Percentiles rank a stretch among this genome's conserved stretches.
Evolutionary conservation across 331 rosid genomes (phyloP).

Genomic region (Malus hybrid): DNA sequence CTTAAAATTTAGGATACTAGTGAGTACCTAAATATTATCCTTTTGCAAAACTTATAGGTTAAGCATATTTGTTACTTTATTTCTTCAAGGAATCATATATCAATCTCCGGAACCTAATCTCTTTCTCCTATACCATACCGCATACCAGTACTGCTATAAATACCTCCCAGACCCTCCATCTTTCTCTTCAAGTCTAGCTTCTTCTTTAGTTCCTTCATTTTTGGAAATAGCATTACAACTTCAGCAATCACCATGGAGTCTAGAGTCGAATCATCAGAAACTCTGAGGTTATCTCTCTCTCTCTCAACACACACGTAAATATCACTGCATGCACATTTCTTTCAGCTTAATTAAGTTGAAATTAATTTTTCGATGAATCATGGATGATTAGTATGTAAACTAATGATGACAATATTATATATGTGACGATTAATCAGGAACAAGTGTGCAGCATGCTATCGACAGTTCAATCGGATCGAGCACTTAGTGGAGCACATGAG

Average conservation of each 20-base stretch:
- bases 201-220: neutral
- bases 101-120: neutral
- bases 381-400: neutral
- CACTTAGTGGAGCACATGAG: slow-evolving; percentile 99
- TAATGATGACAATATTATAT: neutral
- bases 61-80: neutral
- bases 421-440: slow-evolving; percentile 38
- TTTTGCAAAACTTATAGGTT: too few relatives aligned
- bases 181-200: neutral
- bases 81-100: neutral
- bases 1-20: too few relatives aligned
- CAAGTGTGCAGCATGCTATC: slow-evolving; percentile 87
- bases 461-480: slow-evolving; percentile 80
- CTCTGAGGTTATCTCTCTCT: slow-evolving; percentile 19
- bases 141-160: slow-evolving; percentile 6
- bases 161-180: slow-evolving; percentile 1
- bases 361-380: neutral
- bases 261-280: slow-evolving; percentile 22
- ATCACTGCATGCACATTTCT: neutral
- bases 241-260: slow-evolving; percentile 16
- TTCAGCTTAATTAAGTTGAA: neutral
- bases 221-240: neutral
- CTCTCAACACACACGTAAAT: neutral
- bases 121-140: neutral
- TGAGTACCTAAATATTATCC: too few relatives aligned